Percentiles rank a stretch among this genome's conserved stretches.
Conservation (phyloP, 2,329 filamentous ascomycete species). For the Pseudohalonectria lignicola region DNA sequence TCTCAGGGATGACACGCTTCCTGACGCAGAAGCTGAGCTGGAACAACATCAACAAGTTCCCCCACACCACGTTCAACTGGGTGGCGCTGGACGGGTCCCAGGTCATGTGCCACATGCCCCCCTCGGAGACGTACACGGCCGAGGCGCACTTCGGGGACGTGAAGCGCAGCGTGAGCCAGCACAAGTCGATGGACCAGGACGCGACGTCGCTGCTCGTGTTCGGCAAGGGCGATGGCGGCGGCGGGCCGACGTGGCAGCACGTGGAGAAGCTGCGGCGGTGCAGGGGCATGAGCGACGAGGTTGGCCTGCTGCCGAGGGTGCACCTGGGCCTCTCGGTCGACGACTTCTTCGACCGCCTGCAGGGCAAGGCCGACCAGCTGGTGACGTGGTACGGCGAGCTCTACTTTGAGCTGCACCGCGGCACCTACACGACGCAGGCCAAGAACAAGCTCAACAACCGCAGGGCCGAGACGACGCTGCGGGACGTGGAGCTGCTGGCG, state of each 20-base stretch:
- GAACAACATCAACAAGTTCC: conserved; percentile 99
- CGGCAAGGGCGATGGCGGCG: conserved; percentile 92
- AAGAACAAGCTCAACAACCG: conserved; percentile 97
- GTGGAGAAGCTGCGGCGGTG: conserved; percentile 89
- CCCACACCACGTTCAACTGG: conserved; percentile 98
- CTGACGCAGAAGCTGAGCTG: conserved; percentile 98
- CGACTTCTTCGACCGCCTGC: conserved; percentile 80
- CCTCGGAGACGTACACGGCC: conserved; percentile 89
- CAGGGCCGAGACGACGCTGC: conserved; percentile 71
- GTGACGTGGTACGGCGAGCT: conserved; percentile 97
- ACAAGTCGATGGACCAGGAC: conserved; percentile 94
- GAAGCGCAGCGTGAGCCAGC: conserved; percentile 75
- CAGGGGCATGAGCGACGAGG: conserved; percentile 81
- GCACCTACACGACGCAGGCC: conserved; percentile 93
- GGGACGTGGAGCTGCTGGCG: conserved; percentile 79
- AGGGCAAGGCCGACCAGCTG: conserved; percentile 67
- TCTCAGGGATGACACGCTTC: conserved; percentile 94
- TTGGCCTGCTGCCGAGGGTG: conserved; percentile 73
- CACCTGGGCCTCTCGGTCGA: conserved; percentile 87
- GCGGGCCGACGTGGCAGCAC: conserved; percentile 87
- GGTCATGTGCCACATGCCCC: conserved; percentile 96
- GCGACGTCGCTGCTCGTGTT: conserved; percentile 85
- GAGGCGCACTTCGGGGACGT: conserved; percentile 93
- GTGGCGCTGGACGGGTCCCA: conserved; percentile 91
- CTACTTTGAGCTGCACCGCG: conserved; percentile 94